Evolutionary conservation across 2,329 filamentous ascomycete genomes (phyloP).

Genomic region (Cladosporium oxysporum): DNA sequence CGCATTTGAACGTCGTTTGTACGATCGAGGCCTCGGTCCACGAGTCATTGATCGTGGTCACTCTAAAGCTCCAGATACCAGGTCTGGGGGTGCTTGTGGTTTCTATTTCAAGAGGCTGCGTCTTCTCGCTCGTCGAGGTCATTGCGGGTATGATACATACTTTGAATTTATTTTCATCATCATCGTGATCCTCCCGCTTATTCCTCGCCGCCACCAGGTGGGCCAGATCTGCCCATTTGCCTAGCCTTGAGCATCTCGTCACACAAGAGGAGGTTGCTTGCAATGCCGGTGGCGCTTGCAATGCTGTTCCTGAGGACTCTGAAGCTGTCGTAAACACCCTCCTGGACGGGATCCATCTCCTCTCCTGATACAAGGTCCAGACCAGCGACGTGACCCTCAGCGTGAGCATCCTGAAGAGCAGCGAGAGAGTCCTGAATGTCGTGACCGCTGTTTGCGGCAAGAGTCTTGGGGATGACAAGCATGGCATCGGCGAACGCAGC

Average conservation of each 20-base stretch:
- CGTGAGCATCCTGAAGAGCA: conserved; percentile 79
- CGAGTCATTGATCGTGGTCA: no score
- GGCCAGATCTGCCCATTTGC: conserved; percentile 69
- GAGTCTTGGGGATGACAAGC: conserved; percentile 93
- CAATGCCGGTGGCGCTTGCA: conserved; percentile 91
- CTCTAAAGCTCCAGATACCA: not conserved
- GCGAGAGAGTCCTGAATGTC: conserved; percentile 97
- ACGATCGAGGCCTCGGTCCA: conserved; percentile 10
- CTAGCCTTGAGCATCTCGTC: conserved; percentile 97
- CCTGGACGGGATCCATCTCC: conserved; percentile 91
- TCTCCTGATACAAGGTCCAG: conserved; percentile 84
- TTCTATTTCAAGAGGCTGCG: not conserved
- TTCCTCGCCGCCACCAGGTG: conserved; percentile 33
- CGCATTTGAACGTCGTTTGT: conserved; percentile 19
- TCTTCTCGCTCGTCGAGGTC: conserved; percentile 11
- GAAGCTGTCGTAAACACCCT: conserved; percentile 95
- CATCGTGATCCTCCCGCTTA: conserved; percentile 12
- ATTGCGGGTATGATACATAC: conserved; percentile 20
- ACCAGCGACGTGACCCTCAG: conserved; percentile 81
- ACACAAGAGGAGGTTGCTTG: conserved; percentile 90
- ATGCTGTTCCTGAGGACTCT: conserved; percentile 90
- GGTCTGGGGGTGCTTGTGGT: not conserved
- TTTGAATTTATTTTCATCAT: conserved; percentile 19
- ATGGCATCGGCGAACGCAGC: conserved; percentile 93
- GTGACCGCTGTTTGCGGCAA: conserved; percentile 93